A percentile compares a stretch with the other conserved stretches of the same genome.
Evolutionary conservation across 1,284 basidiomycete species (phyloP).

Genomic region (Puccinia novopanici): DNA sequence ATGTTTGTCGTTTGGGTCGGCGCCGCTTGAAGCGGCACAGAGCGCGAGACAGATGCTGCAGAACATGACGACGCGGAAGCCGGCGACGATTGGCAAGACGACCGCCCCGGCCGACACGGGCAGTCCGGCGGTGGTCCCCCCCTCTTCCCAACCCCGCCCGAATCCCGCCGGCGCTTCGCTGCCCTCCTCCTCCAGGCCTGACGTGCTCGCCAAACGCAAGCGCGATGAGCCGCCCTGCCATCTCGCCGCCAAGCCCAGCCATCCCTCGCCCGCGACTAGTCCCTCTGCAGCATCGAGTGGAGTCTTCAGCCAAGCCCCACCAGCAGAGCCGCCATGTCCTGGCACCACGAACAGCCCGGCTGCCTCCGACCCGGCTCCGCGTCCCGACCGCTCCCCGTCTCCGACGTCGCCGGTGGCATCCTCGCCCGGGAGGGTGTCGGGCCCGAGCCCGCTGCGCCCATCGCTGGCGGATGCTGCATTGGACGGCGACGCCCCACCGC

Average conservation of each 20-base stretch:
- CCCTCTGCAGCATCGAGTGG: neutral
- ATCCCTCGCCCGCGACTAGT: conserved; percentile 8
- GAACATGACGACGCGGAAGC: conserved; percentile 19
- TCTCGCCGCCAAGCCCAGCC: neutral
- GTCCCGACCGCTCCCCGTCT: neutral
- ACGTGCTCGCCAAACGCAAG: neutral
- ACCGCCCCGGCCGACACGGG: neutral
- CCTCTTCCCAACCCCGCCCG: neutral
- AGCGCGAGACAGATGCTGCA: conserved; percentile 17
- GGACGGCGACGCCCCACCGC: neutral
- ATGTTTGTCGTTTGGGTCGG: neutral
- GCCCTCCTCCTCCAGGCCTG: neutral
- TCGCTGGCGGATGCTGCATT: neutral
- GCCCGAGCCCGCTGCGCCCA: neutral
- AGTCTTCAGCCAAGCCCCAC: neutral
- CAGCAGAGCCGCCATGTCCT: neutral
- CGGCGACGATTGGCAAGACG: neutral
- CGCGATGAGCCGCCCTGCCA: conserved; percentile 6
- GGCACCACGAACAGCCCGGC: too few species aligned
- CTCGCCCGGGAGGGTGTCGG: too few species aligned
- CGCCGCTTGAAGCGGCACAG: neutral
- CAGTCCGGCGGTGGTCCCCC: neutral
- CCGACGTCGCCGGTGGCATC: conserved; percentile 5
- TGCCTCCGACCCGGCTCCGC: neutral
- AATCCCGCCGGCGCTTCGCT: neutral